Percentiles rank a stretch among this genome's conserved stretches.
Conservation (phyloP, 2,329 filamentous ascomycete genomes). For the Pseudophaeomoniella oleicola region DNA sequence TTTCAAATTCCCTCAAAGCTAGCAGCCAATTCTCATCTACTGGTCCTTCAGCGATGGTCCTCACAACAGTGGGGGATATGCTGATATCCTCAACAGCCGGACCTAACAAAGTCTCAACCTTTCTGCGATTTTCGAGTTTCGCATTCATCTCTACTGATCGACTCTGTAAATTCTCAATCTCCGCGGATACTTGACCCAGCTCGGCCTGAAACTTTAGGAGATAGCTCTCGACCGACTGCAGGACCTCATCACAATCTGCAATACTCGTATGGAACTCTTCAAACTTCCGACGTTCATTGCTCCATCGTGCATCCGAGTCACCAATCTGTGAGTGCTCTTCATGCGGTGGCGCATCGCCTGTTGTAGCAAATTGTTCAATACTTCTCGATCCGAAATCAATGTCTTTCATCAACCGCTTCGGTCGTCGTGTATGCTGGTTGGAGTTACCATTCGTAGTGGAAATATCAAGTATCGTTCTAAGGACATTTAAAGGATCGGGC, state of each 20-base stretch:
- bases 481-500: conserved; percentile 55
- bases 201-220: conserved; percentile 88
- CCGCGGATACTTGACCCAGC: conserved; percentile 77
- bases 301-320: conserved; percentile 59
- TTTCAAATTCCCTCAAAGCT: conserved; percentile 70
- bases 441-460: conserved; percentile 2
- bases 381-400: conserved; percentile 70
- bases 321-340: conserved; percentile 25
- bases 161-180: conserved; percentile 86
- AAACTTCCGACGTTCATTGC: conserved; percentile 69
- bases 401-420: conserved; percentile 40
- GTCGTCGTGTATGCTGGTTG: conserved; percentile 6
- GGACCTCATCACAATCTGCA: conserved; percentile 71
- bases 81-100: conserved; percentile 86
- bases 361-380: conserved; percentile 53
- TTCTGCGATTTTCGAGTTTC: conserved; percentile 74
- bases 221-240: conserved; percentile 85
- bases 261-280: conserved; percentile 87
- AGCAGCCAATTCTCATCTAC: conserved; percentile 85
- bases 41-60: conserved; percentile 71
- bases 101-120: conserved; percentile 74
- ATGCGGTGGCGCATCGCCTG: conserved; percentile 14
- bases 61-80: conserved; percentile 69
- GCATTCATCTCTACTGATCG: conserved; percentile 72
- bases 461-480: conserved; percentile 45